Conservation (phyloP, 2,329 filamentous ascomycete genomes). For the Apiospora hydei region DNA sequence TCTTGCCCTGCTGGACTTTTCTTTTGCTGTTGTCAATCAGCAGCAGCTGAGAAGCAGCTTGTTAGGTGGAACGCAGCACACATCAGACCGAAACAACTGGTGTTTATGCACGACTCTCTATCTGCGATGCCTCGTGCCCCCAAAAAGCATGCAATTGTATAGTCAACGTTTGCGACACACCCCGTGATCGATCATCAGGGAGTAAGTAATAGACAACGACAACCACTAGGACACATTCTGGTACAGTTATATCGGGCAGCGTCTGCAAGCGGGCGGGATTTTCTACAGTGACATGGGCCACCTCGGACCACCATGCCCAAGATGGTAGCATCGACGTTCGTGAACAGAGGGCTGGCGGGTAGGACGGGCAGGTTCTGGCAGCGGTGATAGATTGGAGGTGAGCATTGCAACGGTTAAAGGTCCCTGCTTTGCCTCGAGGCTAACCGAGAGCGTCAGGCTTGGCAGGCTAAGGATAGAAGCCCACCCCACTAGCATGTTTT, state of each 20-base stretch:
- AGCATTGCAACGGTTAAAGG: background rate
- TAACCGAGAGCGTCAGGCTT: background rate
- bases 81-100: background rate
- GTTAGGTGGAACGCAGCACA: background rate
- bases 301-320: background rate
- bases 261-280: background rate
- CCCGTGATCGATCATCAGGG: conserved; percentile 3
- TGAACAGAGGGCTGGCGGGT: background rate
- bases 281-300: background rate
- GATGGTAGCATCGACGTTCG: background rate
- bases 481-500: conserved; percentile 12
- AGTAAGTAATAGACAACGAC: background rate
- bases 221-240: background rate
- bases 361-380: background rate
- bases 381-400: background rate
- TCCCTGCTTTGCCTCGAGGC: background rate
- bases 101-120: background rate
- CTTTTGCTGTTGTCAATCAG: conserved; percentile 1
- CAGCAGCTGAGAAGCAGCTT: conserved; percentile 13
- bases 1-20: background rate
- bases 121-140: conserved; percentile 2
- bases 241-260: background rate
- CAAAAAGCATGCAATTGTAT: conserved; percentile 3
- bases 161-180: background rate
- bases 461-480: background rate